phyloP scores from a whole-genome alignment of 768 basidiomycete genomes.

The Rhodotorula toruloides region DNA sequence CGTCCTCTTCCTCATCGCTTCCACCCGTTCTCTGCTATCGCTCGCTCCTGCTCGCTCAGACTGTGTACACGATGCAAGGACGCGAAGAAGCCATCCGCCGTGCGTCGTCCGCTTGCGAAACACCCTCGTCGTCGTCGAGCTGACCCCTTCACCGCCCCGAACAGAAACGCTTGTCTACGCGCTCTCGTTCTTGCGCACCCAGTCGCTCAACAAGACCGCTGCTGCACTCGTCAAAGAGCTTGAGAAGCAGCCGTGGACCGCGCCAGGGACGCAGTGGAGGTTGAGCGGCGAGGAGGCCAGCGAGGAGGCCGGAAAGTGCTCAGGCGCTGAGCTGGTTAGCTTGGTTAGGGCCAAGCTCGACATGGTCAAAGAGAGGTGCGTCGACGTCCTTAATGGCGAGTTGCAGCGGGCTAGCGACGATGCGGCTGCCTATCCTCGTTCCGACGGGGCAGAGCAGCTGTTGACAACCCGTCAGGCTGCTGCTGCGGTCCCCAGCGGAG shows the following conservation, averaged over 20 bases:
- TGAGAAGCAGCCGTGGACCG: constrained; percentile 16
- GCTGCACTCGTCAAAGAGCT: constrained; percentile 37
- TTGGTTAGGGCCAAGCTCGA: constrained; percentile 29
- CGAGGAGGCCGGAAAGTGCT: background rate
- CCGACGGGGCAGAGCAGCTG: too few species aligned
- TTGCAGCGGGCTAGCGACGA: too few species aligned
- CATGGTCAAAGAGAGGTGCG: constrained; percentile 13
- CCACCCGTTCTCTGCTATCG: too few species aligned
- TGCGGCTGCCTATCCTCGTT: too few species aligned
- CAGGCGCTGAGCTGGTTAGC: constrained; percentile 18
- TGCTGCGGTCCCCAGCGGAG: too few species aligned
- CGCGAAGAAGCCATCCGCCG: constrained; percentile 21
- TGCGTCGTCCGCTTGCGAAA: background rate
- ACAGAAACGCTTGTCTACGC: constrained; percentile 34
- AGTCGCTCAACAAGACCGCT: constrained; percentile 37
- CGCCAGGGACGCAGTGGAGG: background rate
- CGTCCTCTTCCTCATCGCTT: background rate
- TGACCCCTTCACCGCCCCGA: background rate
- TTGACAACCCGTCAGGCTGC: too few species aligned
- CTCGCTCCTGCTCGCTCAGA: background rate
- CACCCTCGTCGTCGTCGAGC: background rate
- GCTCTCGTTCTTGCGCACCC: constrained; percentile 41
- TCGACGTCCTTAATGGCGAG: background rate
- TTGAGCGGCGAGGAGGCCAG: constrained; percentile 18
- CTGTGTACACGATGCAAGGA: background rate